Conservation (phyloP, 2,329 filamentous ascomycete genomes). For the Albophoma yamanashiensis region DNA sequence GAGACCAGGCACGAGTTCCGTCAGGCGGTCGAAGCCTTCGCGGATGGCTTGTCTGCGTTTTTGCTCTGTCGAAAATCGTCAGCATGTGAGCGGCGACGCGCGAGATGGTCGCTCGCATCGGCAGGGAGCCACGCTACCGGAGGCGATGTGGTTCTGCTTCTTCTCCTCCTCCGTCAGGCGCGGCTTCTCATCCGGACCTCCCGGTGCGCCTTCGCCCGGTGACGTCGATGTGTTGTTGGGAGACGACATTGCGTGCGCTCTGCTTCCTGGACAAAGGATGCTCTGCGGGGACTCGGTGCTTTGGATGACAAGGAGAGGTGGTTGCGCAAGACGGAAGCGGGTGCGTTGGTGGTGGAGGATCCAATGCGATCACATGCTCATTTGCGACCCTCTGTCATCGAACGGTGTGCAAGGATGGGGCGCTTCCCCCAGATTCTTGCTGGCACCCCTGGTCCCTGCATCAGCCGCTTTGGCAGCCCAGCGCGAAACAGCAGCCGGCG, state of each 20-base stretch:
- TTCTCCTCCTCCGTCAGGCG: constrained; percentile 43
- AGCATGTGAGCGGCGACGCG: neutral
- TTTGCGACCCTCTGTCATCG: neutral
- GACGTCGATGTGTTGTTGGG: constrained; percentile 7
- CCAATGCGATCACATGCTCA: constrained; percentile 1
- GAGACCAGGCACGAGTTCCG: constrained; percentile 69
- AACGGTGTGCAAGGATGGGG: neutral
- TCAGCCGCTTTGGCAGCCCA: neutral
- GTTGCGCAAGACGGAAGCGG: neutral
- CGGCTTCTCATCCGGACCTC: constrained; percentile 32
- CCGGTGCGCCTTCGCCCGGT: constrained; percentile 7
- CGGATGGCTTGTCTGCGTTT: constrained; percentile 55
- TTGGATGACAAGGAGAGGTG: neutral
- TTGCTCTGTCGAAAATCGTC: constrained; percentile 21
- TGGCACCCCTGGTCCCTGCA: neutral
- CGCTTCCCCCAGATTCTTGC: neutral
- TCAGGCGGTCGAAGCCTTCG: constrained; percentile 72
- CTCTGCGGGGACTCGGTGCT: neutral
- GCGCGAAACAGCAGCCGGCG: neutral
- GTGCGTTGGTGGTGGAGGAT: neutral
- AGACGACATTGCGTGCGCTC: constrained; percentile 5
- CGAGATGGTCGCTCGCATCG: neutral
- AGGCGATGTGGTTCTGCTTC: constrained; percentile 45
- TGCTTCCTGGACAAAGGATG: neutral
- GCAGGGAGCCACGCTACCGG: constrained; percentile 25